Base-by-base conservation (phyloP, 148 eudicot species). In the Polygonum aviculare region DNA sequence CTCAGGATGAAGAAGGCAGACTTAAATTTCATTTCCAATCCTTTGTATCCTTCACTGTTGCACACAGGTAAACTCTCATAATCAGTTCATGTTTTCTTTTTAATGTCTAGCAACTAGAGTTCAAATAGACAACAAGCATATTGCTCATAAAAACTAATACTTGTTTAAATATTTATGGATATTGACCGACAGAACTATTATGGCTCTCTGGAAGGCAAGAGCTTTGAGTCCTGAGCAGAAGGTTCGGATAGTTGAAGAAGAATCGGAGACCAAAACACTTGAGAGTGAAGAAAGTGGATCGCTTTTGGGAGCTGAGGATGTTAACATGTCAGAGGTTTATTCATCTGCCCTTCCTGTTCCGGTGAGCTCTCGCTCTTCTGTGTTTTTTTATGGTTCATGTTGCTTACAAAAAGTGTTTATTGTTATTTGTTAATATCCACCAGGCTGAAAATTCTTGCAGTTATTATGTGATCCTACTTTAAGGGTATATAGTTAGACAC, bases 181-280 rank as follows among this genome's bases (percentile, higher is more conserved):
- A 65, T 33, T 75, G 72, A 44, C 74, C 76, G 69, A 79, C 86
- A 94, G 98, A 86, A 94, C 98, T 39, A 88, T 94, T 76, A 86
- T 86, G 90, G 98, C 96, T 65, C 90, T 94, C 44, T 94, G 98
- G 97, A 92, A 80, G 78, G 96, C 97, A 63, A 86, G 92, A 81
- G 86, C 98, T 33, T 87, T 92, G 91, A 92, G 86, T 75, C 97
- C 90, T 63, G 98, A 94, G 83, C 93, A 94, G 79, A 94, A 92
- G 87, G 94, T 89, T 14, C 88, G 80, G 78, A 89, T 94, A 60
- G 87, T 85, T 69, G 98, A 94, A 69, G 98, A 94, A 72, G 97
- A 94, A 31, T 80, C 87, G 77, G 97, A 92, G 55, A 79, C 80
- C 79, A 83, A 82, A 81, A 79, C 84, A 76, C 90, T 92, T 50